Conservation (phyloP, 805 yeast species). For the Sugiyamaella valdiviana region DNA sequence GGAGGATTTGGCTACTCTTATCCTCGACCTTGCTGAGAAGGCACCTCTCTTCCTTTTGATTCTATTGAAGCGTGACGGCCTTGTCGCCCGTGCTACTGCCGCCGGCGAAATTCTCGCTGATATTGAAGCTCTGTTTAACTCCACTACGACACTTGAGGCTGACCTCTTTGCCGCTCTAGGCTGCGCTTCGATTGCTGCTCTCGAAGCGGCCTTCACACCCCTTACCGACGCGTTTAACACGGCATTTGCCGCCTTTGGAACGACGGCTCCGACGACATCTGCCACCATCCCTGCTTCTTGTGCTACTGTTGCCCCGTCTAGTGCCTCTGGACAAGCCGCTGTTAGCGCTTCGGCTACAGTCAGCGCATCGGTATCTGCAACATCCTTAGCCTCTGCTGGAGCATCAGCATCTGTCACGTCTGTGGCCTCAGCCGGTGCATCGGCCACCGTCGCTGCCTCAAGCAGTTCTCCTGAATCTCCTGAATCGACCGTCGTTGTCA, state of each 20-base stretch:
- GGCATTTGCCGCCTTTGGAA: background rate
- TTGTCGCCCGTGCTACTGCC: background rate
- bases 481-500: background rate
- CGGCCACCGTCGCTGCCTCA: background rate
- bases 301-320: background rate
- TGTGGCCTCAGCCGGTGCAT: too few species aligned
- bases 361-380: background rate
- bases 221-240: background rate
- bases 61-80: background rate
- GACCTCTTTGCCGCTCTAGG: background rate
- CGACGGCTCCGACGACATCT: background rate
- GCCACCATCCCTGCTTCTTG: background rate
- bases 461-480: background rate
- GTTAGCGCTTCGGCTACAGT: background rate
- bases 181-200: background rate
- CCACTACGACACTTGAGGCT: background rate
- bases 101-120: background rate
- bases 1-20: background rate
- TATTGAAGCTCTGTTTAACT: background rate
- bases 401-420: too few species aligned
- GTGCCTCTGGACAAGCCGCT: background rate
- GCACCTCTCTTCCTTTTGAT: background rate
- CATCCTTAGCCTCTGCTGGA: too few species aligned
- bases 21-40: background rate
- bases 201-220: background rate